Evolutionary conservation across 768 basidiomycete species (phyloP), one percentile per base, ranked within the genome.

Genomic region (Baorangia bicolor): DNA sequence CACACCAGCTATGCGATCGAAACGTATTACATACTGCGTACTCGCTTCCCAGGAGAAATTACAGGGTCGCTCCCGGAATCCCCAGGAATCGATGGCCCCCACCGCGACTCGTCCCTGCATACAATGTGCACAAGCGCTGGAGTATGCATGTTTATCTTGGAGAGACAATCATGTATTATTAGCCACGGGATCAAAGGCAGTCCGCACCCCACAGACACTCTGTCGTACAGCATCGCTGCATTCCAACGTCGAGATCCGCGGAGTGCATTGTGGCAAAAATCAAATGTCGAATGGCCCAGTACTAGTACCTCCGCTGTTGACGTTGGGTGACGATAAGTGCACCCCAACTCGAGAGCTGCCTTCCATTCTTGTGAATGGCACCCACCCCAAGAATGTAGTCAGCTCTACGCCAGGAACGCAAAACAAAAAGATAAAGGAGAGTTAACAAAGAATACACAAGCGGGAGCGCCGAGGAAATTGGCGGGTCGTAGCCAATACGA

Each of bases 211-310:
- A 55, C 58, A 64, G 35, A 37, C 34, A 27, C 31, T 21, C 9
- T 53, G n/a, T 40, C 41, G 27, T 63, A 57, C 58, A 42, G 46
- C 62, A 55, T 63, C 48, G 28, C 49, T 44, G 46, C 27, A 35
- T 52, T 37, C 49, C 13, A 61, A 45, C 31, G 33, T 35, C 42
- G 27, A 66, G 56, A 53, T 67, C 64, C 64, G 64, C 64, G 61
- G 64, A 63, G 49, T 39, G 49, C 49, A 9, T 44, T 7, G 25
- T 16, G 43, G 39, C 20, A 27, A 59, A 59, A 49, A 37, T 56
- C 49, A 48, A 61, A 56, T 56, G 45, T 60, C 37, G 16, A 58
- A 48, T 42, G 39, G 34, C 49, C 42, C 54, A 47, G 43, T 61
- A 61, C 42, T 55, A n/a, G n/a, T n/a, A 31, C 52, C 10, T 49